phyloP scores from a whole-genome alignment of 1,139 yeast species.

The Suhomyces anneliseae region DNA sequence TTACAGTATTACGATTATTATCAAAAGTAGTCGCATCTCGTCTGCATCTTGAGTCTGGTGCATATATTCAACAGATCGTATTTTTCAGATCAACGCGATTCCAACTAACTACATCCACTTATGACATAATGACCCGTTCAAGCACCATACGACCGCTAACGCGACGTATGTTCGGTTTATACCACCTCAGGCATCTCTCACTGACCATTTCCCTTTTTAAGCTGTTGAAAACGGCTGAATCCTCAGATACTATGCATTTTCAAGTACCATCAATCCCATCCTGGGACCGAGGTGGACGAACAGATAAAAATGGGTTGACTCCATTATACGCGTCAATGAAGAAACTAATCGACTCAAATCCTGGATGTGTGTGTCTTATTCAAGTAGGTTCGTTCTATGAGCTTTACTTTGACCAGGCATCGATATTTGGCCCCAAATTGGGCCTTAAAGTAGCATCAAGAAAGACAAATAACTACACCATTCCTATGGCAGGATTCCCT shows the following conservation, averaged over 20 bases:
- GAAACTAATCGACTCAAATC: conserved; percentile 43
- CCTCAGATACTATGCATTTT: too few relatives aligned
- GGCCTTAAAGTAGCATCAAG: conserved; percentile 53
- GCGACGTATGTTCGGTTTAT: background rate
- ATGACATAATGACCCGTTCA: background rate
- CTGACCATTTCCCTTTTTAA: background rate
- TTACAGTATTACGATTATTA: too few relatives aligned
- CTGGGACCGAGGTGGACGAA: conserved; percentile 48
- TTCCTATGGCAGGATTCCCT: conserved; percentile 95
- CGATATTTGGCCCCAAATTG: conserved; percentile 64
- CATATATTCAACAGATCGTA: too few relatives aligned
- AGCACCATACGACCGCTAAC: background rate
- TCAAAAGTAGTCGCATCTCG: too few relatives aligned
- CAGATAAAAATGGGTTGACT: conserved; percentile 29
- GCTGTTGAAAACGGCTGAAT: too few relatives aligned
- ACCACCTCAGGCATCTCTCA: background rate
- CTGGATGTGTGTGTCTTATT: conserved; percentile 74
- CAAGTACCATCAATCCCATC: conserved; percentile 8
- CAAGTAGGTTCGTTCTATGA: conserved; percentile 93
- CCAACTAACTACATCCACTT: background rate
- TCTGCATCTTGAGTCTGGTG: too few relatives aligned
- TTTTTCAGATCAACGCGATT: background rate
- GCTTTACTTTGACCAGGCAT: conserved; percentile 85
- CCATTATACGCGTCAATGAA: conserved; percentile 40
- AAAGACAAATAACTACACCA: conserved; percentile 44